Base-by-base conservation (phyloP, 176 grass and related monocot species). In the Bolboschoenus planiculmis region DNA sequence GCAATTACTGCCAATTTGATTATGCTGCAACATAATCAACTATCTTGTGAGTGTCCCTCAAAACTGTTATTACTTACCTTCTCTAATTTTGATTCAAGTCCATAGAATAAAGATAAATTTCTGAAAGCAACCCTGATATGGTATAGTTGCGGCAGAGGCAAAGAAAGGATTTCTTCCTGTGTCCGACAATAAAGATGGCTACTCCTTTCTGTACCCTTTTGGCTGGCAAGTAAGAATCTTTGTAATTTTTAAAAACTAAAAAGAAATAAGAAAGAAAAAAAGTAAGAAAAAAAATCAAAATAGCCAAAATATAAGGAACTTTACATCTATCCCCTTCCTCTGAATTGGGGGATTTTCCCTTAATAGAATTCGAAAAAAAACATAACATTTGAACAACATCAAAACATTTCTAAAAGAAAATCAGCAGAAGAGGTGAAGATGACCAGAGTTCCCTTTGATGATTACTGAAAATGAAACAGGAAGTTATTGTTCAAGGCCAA, bases 201-300 rank as follows among this genome's bases (percentile, higher is more conserved):
- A 95, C 53, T 90, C 89, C 34, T 95, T 98, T 83, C 66, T 93
- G 48, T 98, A 95, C 83, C 96, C 96, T 16, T 93, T 95, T 73
- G 96, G 96, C 78, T 99, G 96, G 96, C 84, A 99, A 90, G 92
- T 97, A 72, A 84, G 80, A 42, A 81, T 83, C 79, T 33, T 85
- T 42, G 7, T 50, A 78, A 56, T 85, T 54, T 20, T 63, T 5
- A 46, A 4, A 29, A 53, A 27, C 11, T 31, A 53, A 53, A 30
- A 15, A 15, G n/a, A 31, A 53, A 29, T 27, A 18, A 53, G 53
- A 14, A n/a, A 72, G 2, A 26, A 26, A 47, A 14, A 47, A 46
- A 76, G 24, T 29, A 21, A 46, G 24, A 31, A 51, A 6, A 50
- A 29, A 51, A 29, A 50, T 76, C 2, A 76, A 50, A 51, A 50